Conservation (phyloP, 768 basidiomycete species). For the Polyporus arcularius region DNA sequence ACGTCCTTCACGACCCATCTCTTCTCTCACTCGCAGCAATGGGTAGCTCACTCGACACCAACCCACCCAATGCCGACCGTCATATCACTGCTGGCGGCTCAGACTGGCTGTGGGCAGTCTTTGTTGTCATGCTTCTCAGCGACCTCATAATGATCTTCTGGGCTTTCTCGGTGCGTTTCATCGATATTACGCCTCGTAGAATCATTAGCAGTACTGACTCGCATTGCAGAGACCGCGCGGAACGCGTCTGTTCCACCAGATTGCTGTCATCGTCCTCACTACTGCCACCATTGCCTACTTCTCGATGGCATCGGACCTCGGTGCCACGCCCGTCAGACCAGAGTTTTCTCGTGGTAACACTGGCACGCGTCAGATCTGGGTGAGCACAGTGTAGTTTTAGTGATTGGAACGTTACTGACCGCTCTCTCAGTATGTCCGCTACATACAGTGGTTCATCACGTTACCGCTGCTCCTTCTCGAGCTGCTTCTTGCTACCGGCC, state of each 20-base stretch:
- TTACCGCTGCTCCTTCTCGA: constrained; percentile 52
- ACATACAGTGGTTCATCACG: constrained; percentile 59
- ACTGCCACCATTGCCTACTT: constrained; percentile 52
- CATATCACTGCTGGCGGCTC: constrained; percentile 48
- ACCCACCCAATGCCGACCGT: constrained; percentile 37
- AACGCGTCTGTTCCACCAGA: constrained; percentile 51
- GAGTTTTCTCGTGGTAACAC: constrained; percentile 39
- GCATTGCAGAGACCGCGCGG: constrained; percentile 37
- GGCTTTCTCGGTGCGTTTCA: constrained; percentile 35
- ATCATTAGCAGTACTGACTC: background rate
- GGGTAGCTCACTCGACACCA: constrained; percentile 32
- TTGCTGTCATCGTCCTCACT: constrained; percentile 47
- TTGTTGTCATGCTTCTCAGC: constrained; percentile 48
- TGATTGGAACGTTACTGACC: background rate
- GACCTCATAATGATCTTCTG: constrained; percentile 42
- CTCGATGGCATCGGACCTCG: constrained; percentile 59
- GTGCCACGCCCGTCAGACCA: constrained; percentile 43
- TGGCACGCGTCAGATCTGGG: constrained; percentile 42
- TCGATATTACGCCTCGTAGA: background rate
- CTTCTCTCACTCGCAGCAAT: background rate
- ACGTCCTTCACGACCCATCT: constrained; percentile 11
- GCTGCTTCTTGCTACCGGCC: constrained; percentile 46
- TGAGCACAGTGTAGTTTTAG: constrained; percentile 26
- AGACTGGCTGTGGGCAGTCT: constrained; percentile 59
- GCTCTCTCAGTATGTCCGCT: constrained; percentile 45